These are phyloP conservation scores for Cercospora sojina DNA, from an alignment of 2,329 filamentous ascomycete species.

Conservation along the genomic window DNA sequence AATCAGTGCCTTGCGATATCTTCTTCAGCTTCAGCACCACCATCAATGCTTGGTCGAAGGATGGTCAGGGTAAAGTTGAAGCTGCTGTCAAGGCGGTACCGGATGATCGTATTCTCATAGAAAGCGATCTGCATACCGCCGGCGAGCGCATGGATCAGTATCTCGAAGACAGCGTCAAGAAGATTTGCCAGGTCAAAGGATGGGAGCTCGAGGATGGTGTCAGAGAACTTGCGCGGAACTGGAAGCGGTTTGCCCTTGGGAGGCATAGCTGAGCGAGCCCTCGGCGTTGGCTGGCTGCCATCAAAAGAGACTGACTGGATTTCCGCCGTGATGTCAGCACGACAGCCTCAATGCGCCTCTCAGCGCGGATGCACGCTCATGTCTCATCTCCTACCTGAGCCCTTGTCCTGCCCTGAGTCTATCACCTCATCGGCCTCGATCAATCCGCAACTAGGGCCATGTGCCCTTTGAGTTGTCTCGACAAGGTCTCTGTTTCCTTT, in stretches of 20 bases:
- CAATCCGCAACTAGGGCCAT: background rate
- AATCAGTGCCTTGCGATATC: slow-evolving; percentile 69
- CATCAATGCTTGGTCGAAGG: slow-evolving; percentile 63
- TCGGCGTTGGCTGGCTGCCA: background rate
- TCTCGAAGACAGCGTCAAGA: slow-evolving; percentile 72
- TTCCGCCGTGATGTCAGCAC: background rate
- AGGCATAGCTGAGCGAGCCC: background rate
- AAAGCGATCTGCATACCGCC: slow-evolving; percentile 86
- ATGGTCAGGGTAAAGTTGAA: slow-evolving; percentile 53
- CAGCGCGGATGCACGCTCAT: background rate
- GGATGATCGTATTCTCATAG: slow-evolving; percentile 74
- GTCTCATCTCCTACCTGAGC: background rate
- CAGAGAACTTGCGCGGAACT: slow-evolving; percentile 68
- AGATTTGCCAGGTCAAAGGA: slow-evolving; percentile 72
- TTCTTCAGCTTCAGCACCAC: slow-evolving; percentile 86
- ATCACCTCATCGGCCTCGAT: background rate
- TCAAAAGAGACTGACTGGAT: background rate
- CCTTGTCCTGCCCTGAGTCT: background rate
- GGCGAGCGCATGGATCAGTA: slow-evolving; percentile 75
- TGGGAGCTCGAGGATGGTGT: slow-evolving; percentile 76
- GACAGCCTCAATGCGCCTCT: background rate
- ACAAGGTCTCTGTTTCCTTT: background rate
- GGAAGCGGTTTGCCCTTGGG: slow-evolving; percentile 73
- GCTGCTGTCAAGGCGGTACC: slow-evolving; percentile 72
- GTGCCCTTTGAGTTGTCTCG: background rate